Percentiles rank a stretch among this genome's conserved stretches.
These are phyloP conservation scores for Olyra latifolia DNA, from an alignment of 176 grass and related monocot species.

Conservation along the genomic window DNA sequence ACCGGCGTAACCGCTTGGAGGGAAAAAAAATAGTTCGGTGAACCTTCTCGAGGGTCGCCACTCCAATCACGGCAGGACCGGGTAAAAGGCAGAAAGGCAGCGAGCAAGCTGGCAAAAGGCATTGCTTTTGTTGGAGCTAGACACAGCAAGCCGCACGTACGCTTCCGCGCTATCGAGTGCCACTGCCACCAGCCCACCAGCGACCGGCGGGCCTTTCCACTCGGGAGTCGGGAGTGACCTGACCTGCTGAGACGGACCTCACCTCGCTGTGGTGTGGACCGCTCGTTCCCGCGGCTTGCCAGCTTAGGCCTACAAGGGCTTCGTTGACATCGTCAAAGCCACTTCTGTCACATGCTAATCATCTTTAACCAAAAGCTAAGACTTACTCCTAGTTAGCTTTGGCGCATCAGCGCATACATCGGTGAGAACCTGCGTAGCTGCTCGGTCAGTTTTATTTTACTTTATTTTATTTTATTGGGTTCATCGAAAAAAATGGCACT, in stretches of 20 bases:
- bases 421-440: neutral
- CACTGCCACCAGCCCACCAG: too few species aligned
- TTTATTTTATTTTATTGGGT: too few species aligned
- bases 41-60: too few species aligned
- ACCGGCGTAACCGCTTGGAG: too few species aligned
- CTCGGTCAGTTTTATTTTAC: neutral
- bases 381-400: neutral
- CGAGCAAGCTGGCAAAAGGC: constrained; percentile 20
- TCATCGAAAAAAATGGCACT: neutral
- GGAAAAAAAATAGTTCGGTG: too few species aligned
- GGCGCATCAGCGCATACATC: neutral
- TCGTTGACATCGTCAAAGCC: constrained; percentile 46
- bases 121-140: neutral
- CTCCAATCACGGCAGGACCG: constrained; percentile 9
- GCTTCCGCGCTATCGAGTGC: neutral
- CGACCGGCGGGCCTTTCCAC: neutral
- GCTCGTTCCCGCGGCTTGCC: constrained; percentile 38
- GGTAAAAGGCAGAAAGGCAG: constrained; percentile 7
- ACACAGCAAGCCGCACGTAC: neutral
- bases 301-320: neutral
- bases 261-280: neutral
- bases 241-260: neutral
- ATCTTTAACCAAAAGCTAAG: neutral
- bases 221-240: constrained; percentile 15
- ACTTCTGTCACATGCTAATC: neutral